Evolutionary conservation across 805 yeast species (phyloP), one percentile per base, ranked within the genome.

Genomic region (Metschnikowia kunwiensis): DNA sequence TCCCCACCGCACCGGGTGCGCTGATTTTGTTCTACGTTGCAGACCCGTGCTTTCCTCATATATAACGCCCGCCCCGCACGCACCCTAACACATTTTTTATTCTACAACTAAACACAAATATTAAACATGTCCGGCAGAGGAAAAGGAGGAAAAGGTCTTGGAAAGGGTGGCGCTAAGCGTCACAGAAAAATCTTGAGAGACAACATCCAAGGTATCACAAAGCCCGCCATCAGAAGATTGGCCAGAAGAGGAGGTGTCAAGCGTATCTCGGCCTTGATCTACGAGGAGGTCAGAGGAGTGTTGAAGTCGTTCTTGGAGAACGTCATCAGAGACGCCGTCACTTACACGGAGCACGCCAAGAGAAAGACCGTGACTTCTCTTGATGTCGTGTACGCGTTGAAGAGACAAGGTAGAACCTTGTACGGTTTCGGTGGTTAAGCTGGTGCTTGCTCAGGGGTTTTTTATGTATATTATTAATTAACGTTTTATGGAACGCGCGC

Each of bases 211-310:
- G 98, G 98, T 79, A 91, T 91, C 68, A 91, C 98, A 49, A 91
- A 91, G 82, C 98, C 98, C 67, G 98, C 98, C 65, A 91, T 91
- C 66, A 88, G 98, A 80, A 91, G 98, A 86, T 84, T 91, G 62
- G 98, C 98, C 36, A 91, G 98, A 83, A 88, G 98, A 86, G 98
- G 98, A 77, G 98, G 98, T 89, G 98, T 91, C 66, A 91, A 91
- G 84, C 96, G 98, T 86, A 91, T 91, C 63, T 91, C 97, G 49
- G 97, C 96, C 70, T 77, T 89, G 67, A 91, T 91, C 70, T 91
- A 91, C 78, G 98, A 91, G 75, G 97, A 91, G 77, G 96, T 93
- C 64, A 88, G 98, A 79, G 89, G 84, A 56, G 97, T 93, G 55
- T 78, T 91, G 55, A 89, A 89, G 77, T 77, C 95, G 41, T 91